Percentiles rank a stretch among this genome's conserved stretches.
These are phyloP conservation scores for Oidiodendron maius DNA, from an alignment of 495 filamentous ascomycete genomes.

Conservation along the genomic window DNA sequence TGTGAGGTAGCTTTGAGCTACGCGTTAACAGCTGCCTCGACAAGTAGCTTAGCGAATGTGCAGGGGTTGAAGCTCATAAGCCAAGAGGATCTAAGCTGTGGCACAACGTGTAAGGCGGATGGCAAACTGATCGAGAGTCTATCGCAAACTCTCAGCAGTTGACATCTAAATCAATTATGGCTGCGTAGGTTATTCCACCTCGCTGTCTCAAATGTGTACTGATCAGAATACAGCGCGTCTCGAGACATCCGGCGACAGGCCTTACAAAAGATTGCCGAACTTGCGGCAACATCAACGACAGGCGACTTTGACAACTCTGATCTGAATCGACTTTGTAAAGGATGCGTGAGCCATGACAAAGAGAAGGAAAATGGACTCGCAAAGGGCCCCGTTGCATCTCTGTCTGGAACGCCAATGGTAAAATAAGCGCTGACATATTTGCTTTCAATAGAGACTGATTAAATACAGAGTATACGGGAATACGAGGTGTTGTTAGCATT, in stretches of 20 bases:
- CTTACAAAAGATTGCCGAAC: conserved; percentile 65
- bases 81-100: too few relatives aligned
- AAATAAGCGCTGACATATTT: too few relatives aligned
- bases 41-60: too few relatives aligned
- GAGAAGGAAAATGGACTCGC: conserved; percentile 12
- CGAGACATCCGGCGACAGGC: conserved; percentile 53
- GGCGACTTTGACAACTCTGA: conserved; percentile 54
- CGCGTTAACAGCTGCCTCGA: not conserved
- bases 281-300: conserved; percentile 45
- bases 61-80: not conserved
- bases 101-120: too few relatives aligned
- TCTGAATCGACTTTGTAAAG: conserved; percentile 54
- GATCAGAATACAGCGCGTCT: conserved; percentile 10
- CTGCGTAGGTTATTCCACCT: conserved; percentile 9
- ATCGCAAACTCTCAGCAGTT: not conserved
- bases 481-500: conserved; percentile 84
- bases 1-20: not conserved
- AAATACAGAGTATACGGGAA: conserved; percentile 59
- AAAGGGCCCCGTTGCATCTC: conserved; percentile 14
- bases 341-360: conserved; percentile 37
- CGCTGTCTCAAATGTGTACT: not conserved
- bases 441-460: too few relatives aligned
- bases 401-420: conserved; percentile 48
- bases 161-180: conserved; percentile 10
- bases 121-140: not conserved